A percentile compares a stretch with the other conserved stretches of the same genome.
phyloP scores from a whole-genome alignment of 1,284 basidiomycete species.

The Ceraceosorus guamensis region DNA sequence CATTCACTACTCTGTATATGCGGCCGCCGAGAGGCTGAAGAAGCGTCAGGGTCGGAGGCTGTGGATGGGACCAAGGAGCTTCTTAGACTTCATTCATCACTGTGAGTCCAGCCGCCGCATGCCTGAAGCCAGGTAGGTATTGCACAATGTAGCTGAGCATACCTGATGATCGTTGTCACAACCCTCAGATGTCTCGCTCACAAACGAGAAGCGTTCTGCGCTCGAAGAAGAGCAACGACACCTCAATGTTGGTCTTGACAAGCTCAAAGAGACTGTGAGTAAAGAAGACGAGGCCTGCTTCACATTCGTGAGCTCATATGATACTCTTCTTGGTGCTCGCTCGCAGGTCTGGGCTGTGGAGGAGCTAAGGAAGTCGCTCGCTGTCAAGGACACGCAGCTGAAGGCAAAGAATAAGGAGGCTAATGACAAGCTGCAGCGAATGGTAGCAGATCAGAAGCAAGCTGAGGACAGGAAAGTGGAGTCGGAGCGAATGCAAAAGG shows the following conservation, averaged over 20 bases:
- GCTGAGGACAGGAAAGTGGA: conserved; percentile 96
- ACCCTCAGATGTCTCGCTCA: conserved; percentile 66
- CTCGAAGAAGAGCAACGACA: conserved; percentile 98
- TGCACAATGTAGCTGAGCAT: too few relatives aligned
- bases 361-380: conserved; percentile 87
- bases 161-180: too few relatives aligned
- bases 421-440: conserved; percentile 92
- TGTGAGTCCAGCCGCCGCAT: conserved; percentile 45
- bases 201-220: conserved; percentile 95
- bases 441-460: conserved; percentile 97
- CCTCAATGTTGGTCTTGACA: conserved; percentile 94
- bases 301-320: neutral
- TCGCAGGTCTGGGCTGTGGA: conserved; percentile 60
- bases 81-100: conserved; percentile 96
- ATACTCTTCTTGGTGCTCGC: too few relatives aligned
- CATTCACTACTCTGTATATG: conserved; percentile 83
- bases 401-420: conserved; percentile 89
- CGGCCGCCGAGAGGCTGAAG: conserved; percentile 79
- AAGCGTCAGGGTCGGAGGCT: conserved; percentile 87
- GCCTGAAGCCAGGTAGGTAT: too few relatives aligned
- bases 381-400: conserved; percentile 84
- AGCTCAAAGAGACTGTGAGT: conserved; percentile 76
- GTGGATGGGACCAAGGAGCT: conserved; percentile 95
- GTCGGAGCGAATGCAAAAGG: conserved; percentile 90
- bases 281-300: neutral